Conservation (phyloP, 2,329 filamentous ascomycete species). For the Pseudogymnoascus sp. region DNA sequence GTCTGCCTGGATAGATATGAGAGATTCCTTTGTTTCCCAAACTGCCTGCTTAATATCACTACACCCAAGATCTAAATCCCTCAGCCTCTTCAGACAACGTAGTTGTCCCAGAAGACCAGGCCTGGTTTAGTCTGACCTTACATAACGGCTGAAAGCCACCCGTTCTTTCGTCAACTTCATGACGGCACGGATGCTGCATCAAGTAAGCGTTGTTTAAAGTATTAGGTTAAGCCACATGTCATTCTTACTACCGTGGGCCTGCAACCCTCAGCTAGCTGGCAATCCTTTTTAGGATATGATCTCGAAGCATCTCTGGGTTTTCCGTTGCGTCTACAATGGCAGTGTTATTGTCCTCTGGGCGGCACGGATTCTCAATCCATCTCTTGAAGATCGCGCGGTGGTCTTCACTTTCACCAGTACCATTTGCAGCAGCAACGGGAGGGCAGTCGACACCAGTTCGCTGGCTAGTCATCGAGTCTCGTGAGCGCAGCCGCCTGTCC, state of each 20-base stretch:
- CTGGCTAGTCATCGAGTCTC: constrained; percentile 26
- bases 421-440: constrained; percentile 16
- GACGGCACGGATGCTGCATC: not conserved
- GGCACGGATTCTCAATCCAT: constrained; percentile 27
- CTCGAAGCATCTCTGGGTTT: constrained; percentile 16
- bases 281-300: constrained; percentile 21
- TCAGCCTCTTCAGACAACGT: not conserved
- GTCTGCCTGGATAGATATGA: not conserved
- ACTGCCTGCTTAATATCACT: not conserved
- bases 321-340: constrained; percentile 21
- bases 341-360: constrained; percentile 21
- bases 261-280: not conserved
- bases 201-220: not conserved
- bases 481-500: constrained; percentile 22
- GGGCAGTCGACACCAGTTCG: constrained; percentile 22
- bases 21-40: not conserved
- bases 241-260: not conserved
- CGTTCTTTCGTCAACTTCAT: not conserved
- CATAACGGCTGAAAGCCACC: not conserved
- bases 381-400: constrained; percentile 19
- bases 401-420: constrained; percentile 12
- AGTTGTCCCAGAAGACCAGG: not conserved
- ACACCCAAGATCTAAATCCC: not conserved
- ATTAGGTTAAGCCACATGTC: not conserved
- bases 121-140: not conserved